Evolutionary conservation across 495 filamentous ascomycete genomes (phyloP).

Genomic region (Podospora pseudoanserina): DNA sequence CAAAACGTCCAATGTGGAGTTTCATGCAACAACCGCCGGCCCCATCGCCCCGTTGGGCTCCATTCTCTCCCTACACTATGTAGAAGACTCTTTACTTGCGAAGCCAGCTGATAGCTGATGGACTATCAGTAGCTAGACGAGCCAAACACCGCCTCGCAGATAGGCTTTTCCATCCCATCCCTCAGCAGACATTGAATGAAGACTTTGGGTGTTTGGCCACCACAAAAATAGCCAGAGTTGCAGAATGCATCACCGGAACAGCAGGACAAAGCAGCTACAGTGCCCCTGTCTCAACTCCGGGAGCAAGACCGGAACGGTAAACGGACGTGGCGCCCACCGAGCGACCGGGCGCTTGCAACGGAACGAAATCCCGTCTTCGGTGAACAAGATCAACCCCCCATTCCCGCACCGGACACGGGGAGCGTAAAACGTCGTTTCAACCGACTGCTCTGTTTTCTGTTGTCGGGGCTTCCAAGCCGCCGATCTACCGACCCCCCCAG

Average conservation of each 20-base stretch:
- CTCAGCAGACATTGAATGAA: background rate
- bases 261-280: background rate
- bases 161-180: background rate
- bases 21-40: constrained; percentile 1
- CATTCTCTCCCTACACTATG: background rate
- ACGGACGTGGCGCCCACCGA: background rate
- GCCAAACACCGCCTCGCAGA: background rate
- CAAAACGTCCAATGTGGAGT: background rate
- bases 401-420: background rate
- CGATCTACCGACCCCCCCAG: background rate
- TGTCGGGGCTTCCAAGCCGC: background rate
- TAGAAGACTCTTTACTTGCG: background rate
- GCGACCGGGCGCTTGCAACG: background rate
- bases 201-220: background rate
- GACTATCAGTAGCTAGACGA: background rate
- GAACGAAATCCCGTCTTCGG: background rate
- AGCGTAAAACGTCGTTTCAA: background rate
- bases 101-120: background rate
- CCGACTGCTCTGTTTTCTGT: background rate
- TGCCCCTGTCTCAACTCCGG: background rate
- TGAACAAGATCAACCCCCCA: background rate
- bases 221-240: background rate
- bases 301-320: background rate
- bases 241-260: background rate
- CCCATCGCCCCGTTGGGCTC: background rate